A percentile compares a stretch with the other conserved stretches of the same genome.
phyloP scores from a whole-genome alignment of 306 rosid species.

The Spatholobus suberectus region DNA sequence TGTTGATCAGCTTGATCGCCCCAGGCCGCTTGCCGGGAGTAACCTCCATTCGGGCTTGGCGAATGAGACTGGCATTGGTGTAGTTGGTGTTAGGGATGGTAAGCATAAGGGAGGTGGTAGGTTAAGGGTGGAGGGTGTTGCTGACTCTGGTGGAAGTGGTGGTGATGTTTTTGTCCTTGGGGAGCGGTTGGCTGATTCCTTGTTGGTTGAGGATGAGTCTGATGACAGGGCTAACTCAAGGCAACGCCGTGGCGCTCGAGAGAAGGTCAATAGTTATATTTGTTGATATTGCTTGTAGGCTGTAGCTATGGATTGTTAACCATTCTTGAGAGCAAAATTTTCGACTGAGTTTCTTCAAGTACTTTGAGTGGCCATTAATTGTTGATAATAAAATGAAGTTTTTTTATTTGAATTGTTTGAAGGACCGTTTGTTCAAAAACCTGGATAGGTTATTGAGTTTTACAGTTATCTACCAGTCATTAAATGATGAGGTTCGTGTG shows the following conservation, averaged over 20 bases:
- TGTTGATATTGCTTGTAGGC: conserved; percentile 6
- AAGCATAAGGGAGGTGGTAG: conserved; percentile 25
- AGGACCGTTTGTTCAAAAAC: not conserved
- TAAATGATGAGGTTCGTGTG: conserved; percentile 1
- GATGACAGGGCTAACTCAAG: conserved; percentile 59
- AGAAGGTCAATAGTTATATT: conserved; percentile 61
- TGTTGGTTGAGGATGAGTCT: conserved; percentile 66
- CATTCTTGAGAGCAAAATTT: not conserved
- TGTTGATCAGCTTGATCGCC: conserved; percentile 67
- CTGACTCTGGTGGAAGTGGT: conserved; percentile 8
- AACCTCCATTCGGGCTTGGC: conserved; percentile 47
- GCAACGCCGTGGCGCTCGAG: conserved; percentile 56
- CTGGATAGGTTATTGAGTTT: conserved; percentile 2
- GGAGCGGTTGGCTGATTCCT: conserved; percentile 69
- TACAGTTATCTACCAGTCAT: not conserved
- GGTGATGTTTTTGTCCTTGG: conserved; percentile 55
- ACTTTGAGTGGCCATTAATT: not conserved
- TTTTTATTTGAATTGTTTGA: conserved; percentile 15
- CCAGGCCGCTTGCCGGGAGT: conserved; percentile 63
- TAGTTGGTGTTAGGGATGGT: conserved; percentile 39
- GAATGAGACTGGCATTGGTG: conserved; percentile 28
- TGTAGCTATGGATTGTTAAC: not conserved
- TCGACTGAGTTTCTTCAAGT: not conserved
- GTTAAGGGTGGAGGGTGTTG: conserved; percentile 28
- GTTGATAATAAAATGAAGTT: not conserved